Conservation (phyloP, 2,329 filamentous ascomycete species). For the Rosellinia necatrix region DNA sequence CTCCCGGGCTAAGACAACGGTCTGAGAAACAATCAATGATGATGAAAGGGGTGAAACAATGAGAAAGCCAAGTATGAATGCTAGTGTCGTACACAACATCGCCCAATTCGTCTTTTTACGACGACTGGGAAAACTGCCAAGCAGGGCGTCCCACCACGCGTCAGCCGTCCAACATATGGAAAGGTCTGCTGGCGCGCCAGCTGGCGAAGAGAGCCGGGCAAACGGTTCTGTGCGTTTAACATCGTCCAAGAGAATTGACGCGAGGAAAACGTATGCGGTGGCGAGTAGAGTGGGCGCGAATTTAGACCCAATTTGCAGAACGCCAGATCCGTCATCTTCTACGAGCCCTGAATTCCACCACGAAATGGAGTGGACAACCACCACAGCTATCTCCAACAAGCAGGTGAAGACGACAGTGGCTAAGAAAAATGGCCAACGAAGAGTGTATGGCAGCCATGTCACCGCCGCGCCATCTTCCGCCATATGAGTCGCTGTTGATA, state of each 20-base stretch:
- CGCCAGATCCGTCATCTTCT: conserved; percentile 16
- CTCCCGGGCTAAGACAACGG: conserved; percentile 12
- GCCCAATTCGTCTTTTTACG: conserved; percentile 17
- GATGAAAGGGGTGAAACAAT: conserved; percentile 27
- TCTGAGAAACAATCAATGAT: conserved; percentile 22
- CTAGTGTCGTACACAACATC: conserved; percentile 18
- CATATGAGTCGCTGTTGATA: neutral
- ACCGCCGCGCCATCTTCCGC: neutral
- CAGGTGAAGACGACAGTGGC: conserved; percentile 7
- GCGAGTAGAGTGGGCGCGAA: conserved; percentile 25
- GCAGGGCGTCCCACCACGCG: conserved; percentile 25
- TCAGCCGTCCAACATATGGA: conserved; percentile 27
- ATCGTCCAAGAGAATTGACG: conserved; percentile 26
- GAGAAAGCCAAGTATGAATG: conserved; percentile 24
- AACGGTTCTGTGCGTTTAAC: conserved; percentile 28
- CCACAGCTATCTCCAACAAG: conserved; percentile 14
- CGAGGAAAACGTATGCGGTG: conserved; percentile 22
- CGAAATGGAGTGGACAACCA: conserved; percentile 18
- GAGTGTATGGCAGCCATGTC: conserved; percentile 24
- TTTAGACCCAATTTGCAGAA: conserved; percentile 20
- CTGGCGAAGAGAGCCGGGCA: conserved; percentile 19
- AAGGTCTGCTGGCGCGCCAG: conserved; percentile 11
- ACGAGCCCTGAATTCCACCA: conserved; percentile 17
- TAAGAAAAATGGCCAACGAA: conserved; percentile 22
- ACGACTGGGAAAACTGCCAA: conserved; percentile 17